Percentiles rank a stretch among this genome's conserved stretches.
These are phyloP conservation scores for Agrocybe pediades DNA, from an alignment of 768 basidiomycete species.

Conservation along the genomic window DNA sequence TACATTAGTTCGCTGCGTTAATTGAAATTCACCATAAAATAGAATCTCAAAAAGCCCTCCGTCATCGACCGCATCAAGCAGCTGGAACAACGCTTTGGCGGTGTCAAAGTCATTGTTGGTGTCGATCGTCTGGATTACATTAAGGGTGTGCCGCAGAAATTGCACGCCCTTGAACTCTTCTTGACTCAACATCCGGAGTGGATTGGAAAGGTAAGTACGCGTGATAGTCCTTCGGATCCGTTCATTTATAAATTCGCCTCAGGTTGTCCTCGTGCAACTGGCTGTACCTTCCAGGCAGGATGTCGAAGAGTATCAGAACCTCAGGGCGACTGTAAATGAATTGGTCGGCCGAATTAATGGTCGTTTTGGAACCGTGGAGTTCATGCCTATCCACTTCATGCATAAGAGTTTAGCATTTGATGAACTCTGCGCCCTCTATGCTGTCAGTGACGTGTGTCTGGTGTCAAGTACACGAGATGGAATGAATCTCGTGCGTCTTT, in stretches of 20 bases:
- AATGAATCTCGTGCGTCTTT: conserved; percentile 90
- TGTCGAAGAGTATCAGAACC: conserved; percentile 98
- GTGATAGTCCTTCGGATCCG: neutral
- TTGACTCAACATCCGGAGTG: conserved; percentile 97
- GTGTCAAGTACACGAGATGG: conserved; percentile 96
- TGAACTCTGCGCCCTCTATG: conserved; percentile 97
- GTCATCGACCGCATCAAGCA: conserved; percentile 82
- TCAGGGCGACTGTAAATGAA: conserved; percentile 94
- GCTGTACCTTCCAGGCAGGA: conserved; percentile 98
- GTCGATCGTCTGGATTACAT: conserved; percentile 99
- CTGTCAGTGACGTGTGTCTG: conserved; percentile 93
- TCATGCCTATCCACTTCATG: conserved; percentile 99
- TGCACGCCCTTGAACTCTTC: conserved; percentile 96
- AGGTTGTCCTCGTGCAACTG: conserved; percentile 95
- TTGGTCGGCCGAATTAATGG: conserved; percentile 98
- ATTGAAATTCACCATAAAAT: conserved; percentile 7
- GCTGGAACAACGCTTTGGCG: conserved; percentile 88
- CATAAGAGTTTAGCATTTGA: conserved; percentile 93
- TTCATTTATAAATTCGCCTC: conserved; percentile 6
- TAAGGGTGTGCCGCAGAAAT: conserved; percentile 99
- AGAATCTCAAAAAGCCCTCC: conserved; percentile 79
- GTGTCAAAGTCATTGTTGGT: conserved; percentile 96
- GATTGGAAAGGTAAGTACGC: conserved; percentile 82
- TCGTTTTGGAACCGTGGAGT: conserved; percentile 97
- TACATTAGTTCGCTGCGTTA: neutral